Conservation (phyloP, 2,329 filamentous ascomycete genomes). For the Colletotrichum sidae region DNA sequence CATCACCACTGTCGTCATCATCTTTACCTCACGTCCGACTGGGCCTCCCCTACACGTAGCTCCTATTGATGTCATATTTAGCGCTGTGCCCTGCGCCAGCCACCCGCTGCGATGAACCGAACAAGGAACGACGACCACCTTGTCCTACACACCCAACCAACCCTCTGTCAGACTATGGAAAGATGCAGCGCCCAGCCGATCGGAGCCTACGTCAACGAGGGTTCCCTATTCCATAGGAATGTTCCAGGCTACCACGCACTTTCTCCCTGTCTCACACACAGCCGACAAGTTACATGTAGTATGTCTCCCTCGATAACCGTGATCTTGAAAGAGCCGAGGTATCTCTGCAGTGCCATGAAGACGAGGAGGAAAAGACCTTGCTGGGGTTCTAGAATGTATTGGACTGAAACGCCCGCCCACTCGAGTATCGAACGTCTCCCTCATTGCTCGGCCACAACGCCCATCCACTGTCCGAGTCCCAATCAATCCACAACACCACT, state of each 20-base stretch:
- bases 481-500: conserved; percentile 26
- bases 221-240: too few species aligned
- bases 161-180: too few species aligned
- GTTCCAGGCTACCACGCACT: not conserved
- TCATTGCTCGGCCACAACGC: conserved; percentile 11
- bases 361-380: not conserved
- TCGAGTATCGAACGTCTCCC: conserved; percentile 9
- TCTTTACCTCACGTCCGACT: too few species aligned
- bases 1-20: not conserved
- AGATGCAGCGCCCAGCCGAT: conserved; percentile 16
- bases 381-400: conserved; percentile 1
- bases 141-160: too few species aligned
- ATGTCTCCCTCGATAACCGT: conserved; percentile 3
- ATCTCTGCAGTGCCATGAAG: too few species aligned
- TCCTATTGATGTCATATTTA: conserved; percentile 30
- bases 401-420: conserved; percentile 27
- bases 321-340: not conserved
- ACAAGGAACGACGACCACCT: too few species aligned
- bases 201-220: conserved; percentile 1
- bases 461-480: conserved; percentile 26
- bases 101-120: conserved; percentile 27
- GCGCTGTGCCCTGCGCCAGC: conserved; percentile 13
- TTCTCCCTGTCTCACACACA: conserved; percentile 11
- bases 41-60: too few species aligned
- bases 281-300: too few species aligned